Evolutionary conservation across 2,329 filamentous ascomycete genomes (phyloP), one percentile per base, ranked within the genome.

Genomic region (Calonectria fujianensis): DNA sequence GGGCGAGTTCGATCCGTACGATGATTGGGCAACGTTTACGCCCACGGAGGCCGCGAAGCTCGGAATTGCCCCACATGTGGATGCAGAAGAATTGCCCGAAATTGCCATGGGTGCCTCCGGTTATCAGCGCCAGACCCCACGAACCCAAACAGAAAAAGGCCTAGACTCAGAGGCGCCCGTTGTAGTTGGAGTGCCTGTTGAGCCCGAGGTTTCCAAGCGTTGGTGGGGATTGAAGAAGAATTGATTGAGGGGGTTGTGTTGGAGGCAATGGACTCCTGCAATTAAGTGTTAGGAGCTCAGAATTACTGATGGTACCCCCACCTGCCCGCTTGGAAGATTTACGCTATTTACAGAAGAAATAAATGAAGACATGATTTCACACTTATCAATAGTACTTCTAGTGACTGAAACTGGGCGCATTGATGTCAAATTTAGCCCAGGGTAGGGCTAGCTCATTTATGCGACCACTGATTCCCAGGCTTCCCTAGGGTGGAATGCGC

Each of bases 21-120:
- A 73, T 29, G 65, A 73, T 11, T 73, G 71, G 71, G 71, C 71
- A 3, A 73, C 71, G 6, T 73, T 73, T 14, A 69, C 71, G 20
- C 24, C 71, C 1, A 48, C 41, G n/a, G 71, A 73, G 39, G 71
- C 71, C 29, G 65, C 45, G 11, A 73, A 69, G 13, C 50, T 69
- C 1, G 65, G 65, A 6, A 57, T 73, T 13, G 59, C 57, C 18
- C 71, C 71, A 24, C 54, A 69, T n/a, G 52, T 27, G 16, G 31
- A 70, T 24, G 67, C 67, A 4, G 67, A 70, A 29, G 67, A 70
- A 45, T 24, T 68, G 31, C 29, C 65, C 6, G 51, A 54, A 6
- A 68, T 41, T 52, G 32, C 32, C 37, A 27, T 68, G 50, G 65
- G 65, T 16, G 52, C 52, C 7, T 70, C 67, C 3, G 67, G 67